Evolutionary conservation across 225 moss, liverwort and hornwort species (phyloP).

Genomic region (Asterella californica): DNA sequence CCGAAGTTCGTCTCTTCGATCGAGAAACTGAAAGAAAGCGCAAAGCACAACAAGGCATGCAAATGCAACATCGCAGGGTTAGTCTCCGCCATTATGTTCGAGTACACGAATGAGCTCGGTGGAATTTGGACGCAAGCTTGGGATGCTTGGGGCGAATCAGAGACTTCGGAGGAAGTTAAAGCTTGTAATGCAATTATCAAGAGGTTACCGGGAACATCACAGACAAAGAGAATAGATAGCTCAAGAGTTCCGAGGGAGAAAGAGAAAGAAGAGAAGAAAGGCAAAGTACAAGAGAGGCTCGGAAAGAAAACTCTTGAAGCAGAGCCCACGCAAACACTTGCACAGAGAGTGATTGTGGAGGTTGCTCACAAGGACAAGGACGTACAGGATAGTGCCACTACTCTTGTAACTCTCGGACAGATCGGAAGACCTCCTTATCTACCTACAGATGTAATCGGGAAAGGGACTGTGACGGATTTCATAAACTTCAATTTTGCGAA

Average conservation of each 20-base stretch:
- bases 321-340: not conserved
- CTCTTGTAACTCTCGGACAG: conserved; percentile 21
- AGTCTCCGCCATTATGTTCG: conserved; percentile 19
- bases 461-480: conserved; percentile 17
- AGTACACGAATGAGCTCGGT: conserved; percentile 24
- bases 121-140: conserved; percentile 26
- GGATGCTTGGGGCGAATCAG: conserved; percentile 20
- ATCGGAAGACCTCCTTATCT: conserved; percentile 13
- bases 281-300: conserved; percentile 5
- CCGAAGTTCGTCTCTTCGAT: conserved; percentile 21
- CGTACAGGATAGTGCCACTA: conserved; percentile 23
- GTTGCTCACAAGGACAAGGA: conserved; percentile 21
- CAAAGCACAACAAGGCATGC: conserved; percentile 22
- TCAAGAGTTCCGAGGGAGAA: not conserved
- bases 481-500: conserved; percentile 19
- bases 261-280: conserved; percentile 18
- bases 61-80: conserved; percentile 21
- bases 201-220: conserved; percentile 7
- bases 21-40: conserved; percentile 22
- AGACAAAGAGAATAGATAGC: conserved; percentile 1
- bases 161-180: conserved; percentile 18
- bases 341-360: conserved; percentile 13
- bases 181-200: conserved; percentile 14
- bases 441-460: conserved; percentile 7
- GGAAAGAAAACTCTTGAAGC: not conserved